Evolutionary conservation across 2,329 filamentous ascomycete genomes (phyloP).

Genomic region (Ilyonectria destructans): DNA sequence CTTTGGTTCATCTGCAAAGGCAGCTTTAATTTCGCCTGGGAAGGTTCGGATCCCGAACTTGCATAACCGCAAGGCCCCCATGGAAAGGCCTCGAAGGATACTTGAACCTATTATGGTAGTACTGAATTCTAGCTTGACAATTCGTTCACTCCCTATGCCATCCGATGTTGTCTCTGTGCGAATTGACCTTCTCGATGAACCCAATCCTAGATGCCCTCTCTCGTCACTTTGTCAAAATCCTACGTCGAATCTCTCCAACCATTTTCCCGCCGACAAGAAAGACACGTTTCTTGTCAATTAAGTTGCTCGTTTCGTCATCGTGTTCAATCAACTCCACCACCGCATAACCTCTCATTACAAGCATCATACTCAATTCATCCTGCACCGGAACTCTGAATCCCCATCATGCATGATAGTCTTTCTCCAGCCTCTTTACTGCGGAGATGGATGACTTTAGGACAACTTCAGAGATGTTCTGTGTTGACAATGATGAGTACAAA

Average conservation of each 20-base stretch:
- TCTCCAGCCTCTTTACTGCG: conserved; percentile 11
- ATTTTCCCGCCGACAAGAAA: neutral
- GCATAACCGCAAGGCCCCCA: neutral
- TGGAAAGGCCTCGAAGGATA: neutral
- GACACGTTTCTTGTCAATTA: neutral
- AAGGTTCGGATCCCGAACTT: neutral
- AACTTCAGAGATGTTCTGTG: neutral
- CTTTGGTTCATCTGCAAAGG: neutral
- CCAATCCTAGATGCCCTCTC: too few species aligned
- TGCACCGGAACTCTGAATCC: conserved; percentile 16
- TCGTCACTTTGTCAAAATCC: too few species aligned
- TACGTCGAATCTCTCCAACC: too few species aligned
- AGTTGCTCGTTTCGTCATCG: conserved; percentile 28
- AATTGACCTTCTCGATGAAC: too few species aligned
- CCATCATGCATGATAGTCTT: conserved; percentile 26
- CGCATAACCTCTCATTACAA: conserved; percentile 16
- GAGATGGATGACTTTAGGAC: neutral
- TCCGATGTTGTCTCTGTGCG: neutral
- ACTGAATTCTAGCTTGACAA: neutral
- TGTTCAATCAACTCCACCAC: conserved; percentile 17
- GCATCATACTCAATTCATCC: conserved; percentile 1
- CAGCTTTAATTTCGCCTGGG: neutral
- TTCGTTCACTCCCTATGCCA: neutral
- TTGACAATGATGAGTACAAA: conserved; percentile 37
- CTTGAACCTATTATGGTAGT: neutral